Evolutionary conservation across 768 basidiomycete genomes (phyloP), one percentile per base, ranked within the genome.

Genomic region (Agrocybe chaxingu): DNA sequence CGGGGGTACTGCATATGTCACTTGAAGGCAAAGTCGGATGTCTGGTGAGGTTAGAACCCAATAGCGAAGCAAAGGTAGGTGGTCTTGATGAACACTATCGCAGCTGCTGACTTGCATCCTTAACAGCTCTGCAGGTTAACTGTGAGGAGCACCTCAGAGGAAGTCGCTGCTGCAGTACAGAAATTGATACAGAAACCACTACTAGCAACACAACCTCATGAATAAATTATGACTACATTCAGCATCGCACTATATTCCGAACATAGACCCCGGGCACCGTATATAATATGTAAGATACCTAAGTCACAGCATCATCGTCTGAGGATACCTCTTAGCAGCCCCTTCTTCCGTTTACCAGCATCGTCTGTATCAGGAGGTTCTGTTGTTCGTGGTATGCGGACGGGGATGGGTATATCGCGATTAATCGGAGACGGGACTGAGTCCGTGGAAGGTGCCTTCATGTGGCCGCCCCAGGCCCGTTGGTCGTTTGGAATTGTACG

Each of bases 1-100:
- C 94, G n/a, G 95, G 89, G n/a, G 91, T 99, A 31, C 71, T 99
- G 45, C 93, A 98, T 65, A 96, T 85, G 73, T 86, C 88, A n/a
- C 67, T 73, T 4, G 88, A 88, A 3, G 96, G 96, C 32, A 98
- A 98, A 69, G 92, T 98, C 44, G 97, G 97, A 5, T 98, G 97
- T 63, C 73, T 99, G 54, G 68, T 98, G 56, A 80, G 97, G 48
- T 66, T 98, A 29, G 97, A 99, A 67, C 97, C 97, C 2, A 99
- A 98, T 70, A 80, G 83, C 46, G 94, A 97, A 52, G 97, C 96
- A 24, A 96, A 97, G 80, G 93, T 92, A 62, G 45, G 78, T 52
- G 8, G 34, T 44, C 19, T 45, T 42, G 32, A 18, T 24, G 31
- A 12, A 10, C 13, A 37, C 16, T 31, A 47, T 52, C 19, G 10